Evolutionary conservation across 371 early-diverging fungal species (phyloP), one percentile per base, ranked within the genome.

Genomic region (Modicella reniformis): DNA sequence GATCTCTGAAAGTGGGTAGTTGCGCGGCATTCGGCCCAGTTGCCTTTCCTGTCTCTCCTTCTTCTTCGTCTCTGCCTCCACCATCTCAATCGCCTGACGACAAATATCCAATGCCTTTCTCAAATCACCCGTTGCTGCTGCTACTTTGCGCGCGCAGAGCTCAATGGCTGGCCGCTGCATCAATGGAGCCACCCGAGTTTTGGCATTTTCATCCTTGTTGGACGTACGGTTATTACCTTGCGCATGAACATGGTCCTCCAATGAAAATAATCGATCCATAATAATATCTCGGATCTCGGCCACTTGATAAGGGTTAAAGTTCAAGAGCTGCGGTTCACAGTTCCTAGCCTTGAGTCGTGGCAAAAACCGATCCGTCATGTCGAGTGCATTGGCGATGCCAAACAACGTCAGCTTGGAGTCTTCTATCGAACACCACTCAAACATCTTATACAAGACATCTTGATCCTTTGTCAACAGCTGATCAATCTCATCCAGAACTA

Each of bases 381-480:
- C 94, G 34, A 98, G 81, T 0, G 96, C 93, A 75, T 98, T 98
- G n/a, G 97, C 94, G 64, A 98, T 96, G n/a, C 97, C 97, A 52
- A 98, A 90, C 44, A 98, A 79, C 0, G 89, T 89, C 54, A 97
- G 76, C 0, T 87, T 85, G 40, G 94, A 92, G 8, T 82, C 67
- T 4, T 88, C 84, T 33, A 84, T 68, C 6, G 81, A 83, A 0
- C 92, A 85, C 89, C 91, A 91, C 71, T 92, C 93, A 80, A 97
- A 96, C n/a, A 98, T 75, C 28, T 91, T 88, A 80, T 96, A 95
- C 15, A 97, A 81, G 1, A 93, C 91, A n/a, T 93, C 92, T 72
- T 93, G 92, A 62, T 93, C 90, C 65, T 82, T 84, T 21, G 94
- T 91, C 30, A 92, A 67, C 41, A 98, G 83, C 13, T 93, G 90